Base-by-base conservation (phyloP, 108 stramenopile genomes). In the Licmophora abbreviata region DNA sequence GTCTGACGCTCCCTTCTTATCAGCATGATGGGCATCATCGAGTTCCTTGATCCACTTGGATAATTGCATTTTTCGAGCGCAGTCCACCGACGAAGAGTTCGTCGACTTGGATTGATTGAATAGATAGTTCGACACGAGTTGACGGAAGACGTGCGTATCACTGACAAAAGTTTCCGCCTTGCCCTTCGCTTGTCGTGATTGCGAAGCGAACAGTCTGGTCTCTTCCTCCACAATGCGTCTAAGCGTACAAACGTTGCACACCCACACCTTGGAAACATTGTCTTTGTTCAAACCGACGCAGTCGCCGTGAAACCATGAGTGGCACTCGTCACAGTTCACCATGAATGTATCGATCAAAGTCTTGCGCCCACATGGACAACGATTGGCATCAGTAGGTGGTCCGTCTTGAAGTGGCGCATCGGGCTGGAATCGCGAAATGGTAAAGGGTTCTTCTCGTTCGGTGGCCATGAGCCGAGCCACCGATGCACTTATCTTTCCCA, bases 261-360 rank as follows among this genome's bases (percentile, higher is more conserved):
- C 27, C 88, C 88, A 94, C 29, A 56, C 48, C 14, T 79, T 70
- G 10, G 80, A 83, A 25, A 78, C 48, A 24, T 61, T 67, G 18
- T 88, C 88, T 34, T 69, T 68, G 2, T 58, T 65, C 28, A 87
- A 56, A 11, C 83, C 81, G 20, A 94, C 74, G 54, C 92, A 94
- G 12, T 61, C 61, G 12, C 79, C 79, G 52, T 83, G 72, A 36
- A 69, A 66, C 81, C 83, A 91, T 30, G 63, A 55, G 29, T 83
- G 79, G 45, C 95, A 96, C 25, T 76, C 54, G 54, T 88, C 85
- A 54, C 95, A 95, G 42, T 86, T 79, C 0, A 95, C 30, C 83
- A 87, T 86, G 55, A 85, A 71, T n/a, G 63, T 64, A 48, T 82
- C 78, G 4, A 66, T 59, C 24, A 43, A 48, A 18, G 56, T 52